These are phyloP conservation scores for Platanthera guangdongensis DNA, from an alignment of 106 monocot species.

Conservation along the genomic window DNA sequence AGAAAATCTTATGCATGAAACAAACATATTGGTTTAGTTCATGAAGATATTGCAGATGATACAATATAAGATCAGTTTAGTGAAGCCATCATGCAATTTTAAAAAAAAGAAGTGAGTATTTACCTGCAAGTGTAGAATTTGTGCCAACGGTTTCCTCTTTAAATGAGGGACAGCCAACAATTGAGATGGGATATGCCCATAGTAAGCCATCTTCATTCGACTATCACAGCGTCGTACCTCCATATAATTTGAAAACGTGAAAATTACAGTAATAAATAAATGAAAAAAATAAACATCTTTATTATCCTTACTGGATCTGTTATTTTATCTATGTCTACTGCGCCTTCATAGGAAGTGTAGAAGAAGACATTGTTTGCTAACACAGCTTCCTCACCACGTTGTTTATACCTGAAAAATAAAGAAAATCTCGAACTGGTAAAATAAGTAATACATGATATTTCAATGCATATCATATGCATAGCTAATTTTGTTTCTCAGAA, in stretches of 20 bases:
- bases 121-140: conserved; percentile 82
- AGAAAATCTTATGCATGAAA: not conserved
- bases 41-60: not conserved
- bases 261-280: not conserved
- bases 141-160: conserved; percentile 54
- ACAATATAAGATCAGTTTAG: not conserved
- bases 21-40: not conserved
- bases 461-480: not conserved
- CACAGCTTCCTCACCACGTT: conserved; percentile 85
- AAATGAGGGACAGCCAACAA: conserved; percentile 69
- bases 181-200: conserved; percentile 93
- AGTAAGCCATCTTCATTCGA: conserved; percentile 78
- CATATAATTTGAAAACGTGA: conserved; percentile 4
- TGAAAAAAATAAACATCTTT: not conserved
- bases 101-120: not conserved
- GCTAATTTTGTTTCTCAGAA: not conserved
- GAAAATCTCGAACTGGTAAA: not conserved
- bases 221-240: conserved; percentile 72
- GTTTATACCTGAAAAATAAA: conserved; percentile 67
- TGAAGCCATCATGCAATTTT: not conserved
- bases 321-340: conserved; percentile 80
- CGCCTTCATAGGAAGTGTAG: conserved; percentile 87
- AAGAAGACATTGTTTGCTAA: conserved; percentile 80
- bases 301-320: conserved; percentile 64
- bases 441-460: not conserved